Percentiles rank a stretch among this genome's conserved stretches.
Conservation (phyloP, 192 early-diverging fungal species). For the Spinellus fusiger region DNA sequence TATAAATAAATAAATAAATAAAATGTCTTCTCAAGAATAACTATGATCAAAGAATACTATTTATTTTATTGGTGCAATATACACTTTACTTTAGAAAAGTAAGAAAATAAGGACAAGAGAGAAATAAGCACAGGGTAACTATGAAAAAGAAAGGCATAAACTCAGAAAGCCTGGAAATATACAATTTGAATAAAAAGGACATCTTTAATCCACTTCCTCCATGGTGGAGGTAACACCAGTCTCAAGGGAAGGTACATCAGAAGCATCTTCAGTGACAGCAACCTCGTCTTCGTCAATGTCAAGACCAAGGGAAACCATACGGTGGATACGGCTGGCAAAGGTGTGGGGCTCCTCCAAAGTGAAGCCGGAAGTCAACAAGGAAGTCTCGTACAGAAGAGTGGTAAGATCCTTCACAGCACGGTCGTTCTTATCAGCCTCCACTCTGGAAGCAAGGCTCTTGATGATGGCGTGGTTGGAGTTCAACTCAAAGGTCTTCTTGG, state of each 20-base stretch:
- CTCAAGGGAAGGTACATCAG: conserved; percentile 31
- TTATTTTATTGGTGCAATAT: no score
- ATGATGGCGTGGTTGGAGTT: conserved; percentile 95
- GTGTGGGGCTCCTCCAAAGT: conserved; percentile 89
- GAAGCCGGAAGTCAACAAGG: conserved; percentile 96
- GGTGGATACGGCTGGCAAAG: conserved; percentile 93
- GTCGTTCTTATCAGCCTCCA: conserved; percentile 92
- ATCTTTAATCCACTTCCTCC: conserved; percentile 63
- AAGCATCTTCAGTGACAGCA: conserved; percentile 41
- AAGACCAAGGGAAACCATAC: conserved; percentile 98
- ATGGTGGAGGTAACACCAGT: conserved; percentile 42
- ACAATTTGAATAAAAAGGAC: neutral
- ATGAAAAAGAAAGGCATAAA: neutral
- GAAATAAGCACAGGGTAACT: no score
- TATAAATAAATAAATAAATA: no score
- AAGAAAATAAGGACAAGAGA: no score
- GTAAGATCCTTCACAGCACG: conserved; percentile 97
- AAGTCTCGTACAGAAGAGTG: conserved; percentile 90
- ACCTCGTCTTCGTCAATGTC: conserved; percentile 76
- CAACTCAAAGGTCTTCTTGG: conserved; percentile 98
- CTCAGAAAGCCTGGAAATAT: neutral
- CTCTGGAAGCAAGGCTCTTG: conserved; percentile 88
- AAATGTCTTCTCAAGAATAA: no score
- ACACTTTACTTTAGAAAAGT: no score
- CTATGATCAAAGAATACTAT: no score